Base-by-base conservation (phyloP, 2,329 filamentous ascomycete species). In the Zasmidium citrigriseum region DNA sequence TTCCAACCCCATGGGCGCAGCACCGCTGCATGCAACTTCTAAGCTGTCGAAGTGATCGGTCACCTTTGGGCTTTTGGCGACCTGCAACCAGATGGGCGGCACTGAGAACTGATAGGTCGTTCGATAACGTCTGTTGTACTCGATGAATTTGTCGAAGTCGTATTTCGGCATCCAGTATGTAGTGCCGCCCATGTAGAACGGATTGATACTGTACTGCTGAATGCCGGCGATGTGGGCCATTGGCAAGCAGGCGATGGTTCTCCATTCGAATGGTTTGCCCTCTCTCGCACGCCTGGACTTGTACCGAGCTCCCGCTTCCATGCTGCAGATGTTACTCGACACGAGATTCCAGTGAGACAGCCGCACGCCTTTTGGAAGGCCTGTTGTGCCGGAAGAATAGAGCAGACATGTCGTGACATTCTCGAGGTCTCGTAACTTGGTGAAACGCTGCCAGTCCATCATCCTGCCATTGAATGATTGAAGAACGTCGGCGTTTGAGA, bases 91-190 rank as follows among this genome's bases (percentile, higher is more conserved):
- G 55, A 88, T 83, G 1, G 85, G 84, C 9, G 86, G 86, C 1
- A 87, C 85, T 4, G 79, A 83, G 68, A 85, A 83, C 68, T 87
- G 81, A 52, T 70, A 74, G 0, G 82, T 86, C 60, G 86, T 78
- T 11, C 72, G 70, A 65, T 83, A 80, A 50, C 76, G 75, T 45
- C 77, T 76, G 64, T 76, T 78, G 70, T 85, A 80, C 41, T 75
- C 71, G 53, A 87, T 76, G 67, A 88, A 86, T 38, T 79, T 73
- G 1, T 70, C 68, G 58, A 85, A 84, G 59, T 84, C 79, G 68
- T 88, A 88, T 44, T 76, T 77, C 3, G 78, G 75, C 85, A 88
- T 87, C 85, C 85, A 88, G 75, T 84, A 87, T 2, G 83, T 69
- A 3, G 68, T 63, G 1, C 75, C 75, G 29, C 71, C 73, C 61